Conservation (phyloP, 2,329 filamentous ascomycete genomes). For the Pseudogymnoascus sp. region DNA sequence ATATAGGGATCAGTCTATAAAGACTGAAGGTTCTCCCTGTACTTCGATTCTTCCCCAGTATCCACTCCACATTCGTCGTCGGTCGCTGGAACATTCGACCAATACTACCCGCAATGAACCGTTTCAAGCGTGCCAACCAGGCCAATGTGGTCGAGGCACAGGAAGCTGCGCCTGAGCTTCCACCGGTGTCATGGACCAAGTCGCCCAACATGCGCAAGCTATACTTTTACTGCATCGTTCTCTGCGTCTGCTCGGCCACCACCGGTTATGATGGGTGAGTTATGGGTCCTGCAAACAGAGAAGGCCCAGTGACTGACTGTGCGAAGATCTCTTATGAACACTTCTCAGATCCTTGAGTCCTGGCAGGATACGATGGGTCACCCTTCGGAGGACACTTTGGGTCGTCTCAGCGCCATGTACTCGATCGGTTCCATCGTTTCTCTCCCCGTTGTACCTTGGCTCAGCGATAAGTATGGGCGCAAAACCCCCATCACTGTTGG, state of each 20-base stretch:
- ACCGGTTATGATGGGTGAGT: slow-evolving; percentile 27
- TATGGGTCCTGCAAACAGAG: background rate
- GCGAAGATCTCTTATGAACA: slow-evolving; percentile 22
- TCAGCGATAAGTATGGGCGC: slow-evolving; percentile 27
- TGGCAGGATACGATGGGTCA: slow-evolving; percentile 29
- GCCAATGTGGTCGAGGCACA: slow-evolving; percentile 32
- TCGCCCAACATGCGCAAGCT: slow-evolving; percentile 49
- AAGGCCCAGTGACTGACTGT: background rate
- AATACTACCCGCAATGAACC: background rate
- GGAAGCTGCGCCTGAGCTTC: slow-evolving; percentile 40
- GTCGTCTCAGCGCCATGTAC: slow-evolving; percentile 26
- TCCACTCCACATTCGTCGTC: background rate
- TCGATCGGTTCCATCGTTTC: slow-evolving; percentile 27
- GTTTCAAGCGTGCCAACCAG: slow-evolving; percentile 10
- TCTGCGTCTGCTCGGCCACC: slow-evolving; percentile 51
- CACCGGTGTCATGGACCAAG: slow-evolving; percentile 46
- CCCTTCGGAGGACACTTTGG: slow-evolving; percentile 26
- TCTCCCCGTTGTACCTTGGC: slow-evolving; percentile 30
- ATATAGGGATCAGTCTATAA: background rate
- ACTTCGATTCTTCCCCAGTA: background rate
- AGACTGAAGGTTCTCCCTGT: background rate
- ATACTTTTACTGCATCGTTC: slow-evolving; percentile 43
- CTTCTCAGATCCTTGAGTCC: slow-evolving; percentile 31
- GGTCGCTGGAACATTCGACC: background rate
- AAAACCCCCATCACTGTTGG: slow-evolving; percentile 24